A percentile compares a stretch with the other conserved stretches of the same genome.
Evolutionary conservation across 148 eudicot species (phyloP).

Genomic region (Arbutus unedo): DNA sequence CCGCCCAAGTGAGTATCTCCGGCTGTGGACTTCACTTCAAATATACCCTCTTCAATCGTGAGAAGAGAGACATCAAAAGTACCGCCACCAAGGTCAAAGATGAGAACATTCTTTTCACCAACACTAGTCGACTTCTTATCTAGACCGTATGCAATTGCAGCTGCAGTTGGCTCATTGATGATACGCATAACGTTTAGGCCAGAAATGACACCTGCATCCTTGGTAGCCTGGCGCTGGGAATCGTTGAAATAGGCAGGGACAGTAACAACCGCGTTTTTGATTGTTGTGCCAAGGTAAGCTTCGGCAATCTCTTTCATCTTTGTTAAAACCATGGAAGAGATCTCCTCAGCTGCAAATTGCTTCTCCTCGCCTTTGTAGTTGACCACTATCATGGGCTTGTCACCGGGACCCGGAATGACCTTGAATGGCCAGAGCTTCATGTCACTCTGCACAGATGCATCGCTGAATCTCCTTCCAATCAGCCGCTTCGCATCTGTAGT

Average conservation of each 20-base stretch:
- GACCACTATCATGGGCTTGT: conserved; percentile 34
- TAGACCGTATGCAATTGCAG: conserved; percentile 40
- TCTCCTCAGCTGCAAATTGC: conserved; percentile 35
- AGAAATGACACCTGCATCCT: conserved; percentile 35
- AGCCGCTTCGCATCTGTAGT: conserved; percentile 34
- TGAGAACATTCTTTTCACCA: conserved; percentile 32
- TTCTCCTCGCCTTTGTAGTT: conserved; percentile 33
- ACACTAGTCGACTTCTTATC: conserved; percentile 28
- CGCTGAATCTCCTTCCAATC: conserved; percentile 35
- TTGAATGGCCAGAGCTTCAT: conserved; percentile 33
- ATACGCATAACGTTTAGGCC: conserved; percentile 40
- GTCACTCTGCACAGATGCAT: conserved; percentile 30
- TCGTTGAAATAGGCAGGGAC: conserved; percentile 41
- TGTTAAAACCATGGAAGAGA: conserved; percentile 36
- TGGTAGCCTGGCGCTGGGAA: conserved; percentile 40
- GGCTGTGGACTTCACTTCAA: conserved; percentile 34
- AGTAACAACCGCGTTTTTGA: conserved; percentile 31
- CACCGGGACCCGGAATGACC: conserved; percentile 29
- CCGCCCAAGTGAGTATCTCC: conserved; percentile 46
- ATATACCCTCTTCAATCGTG: conserved; percentile 30
- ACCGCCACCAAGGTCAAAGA: conserved; percentile 41
- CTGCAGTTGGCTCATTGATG: conserved; percentile 40
- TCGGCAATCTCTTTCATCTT: conserved; percentile 38
- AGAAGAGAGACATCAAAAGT: conserved; percentile 36
- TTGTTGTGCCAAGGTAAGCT: conserved; percentile 22